Evolutionary conservation across 176 grass and related monocot genomes (phyloP).

Genomic region (Sorghum bicolor): DNA sequence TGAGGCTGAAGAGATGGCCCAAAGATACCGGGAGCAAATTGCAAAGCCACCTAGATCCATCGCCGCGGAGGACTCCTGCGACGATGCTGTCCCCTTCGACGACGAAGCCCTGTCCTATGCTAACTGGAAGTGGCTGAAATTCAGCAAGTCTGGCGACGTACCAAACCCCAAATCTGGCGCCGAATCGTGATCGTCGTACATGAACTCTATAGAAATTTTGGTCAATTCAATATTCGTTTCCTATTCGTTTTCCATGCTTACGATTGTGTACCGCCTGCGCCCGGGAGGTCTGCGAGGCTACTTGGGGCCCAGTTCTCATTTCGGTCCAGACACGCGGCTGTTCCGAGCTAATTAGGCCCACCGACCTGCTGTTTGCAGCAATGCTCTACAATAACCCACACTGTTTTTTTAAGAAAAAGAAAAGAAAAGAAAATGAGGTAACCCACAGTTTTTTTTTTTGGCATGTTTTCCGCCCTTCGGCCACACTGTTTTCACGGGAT

Average conservation of each 20-base stretch:
- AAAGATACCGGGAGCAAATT: constrained; percentile 43
- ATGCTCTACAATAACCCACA: neutral
- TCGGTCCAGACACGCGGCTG: neutral
- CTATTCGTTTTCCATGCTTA: no score
- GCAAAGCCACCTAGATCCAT: neutral
- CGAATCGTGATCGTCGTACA: neutral
- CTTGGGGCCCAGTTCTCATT: neutral
- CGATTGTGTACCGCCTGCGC: neutral
- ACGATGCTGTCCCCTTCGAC: constrained; percentile 38
- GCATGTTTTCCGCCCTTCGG: neutral
- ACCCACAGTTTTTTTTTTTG: neutral
- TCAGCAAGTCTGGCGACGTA: constrained; percentile 31
- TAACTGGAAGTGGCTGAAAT: constrained; percentile 82
- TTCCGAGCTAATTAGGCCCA: neutral
- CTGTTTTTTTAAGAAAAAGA: no score
- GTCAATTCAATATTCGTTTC: neutral
- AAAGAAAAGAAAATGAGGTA: no score
- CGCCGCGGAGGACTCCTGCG: neutral
- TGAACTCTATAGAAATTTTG: constrained; percentile 2
- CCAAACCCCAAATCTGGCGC: neutral
- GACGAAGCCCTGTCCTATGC: constrained; percentile 53
- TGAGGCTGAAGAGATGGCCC: constrained; percentile 70
- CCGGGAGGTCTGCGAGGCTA: neutral
- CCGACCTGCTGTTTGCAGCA: neutral
- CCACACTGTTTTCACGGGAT: neutral